Evolutionary conservation across 1,284 basidiomycete genomes (phyloP).

Genomic region (Ceratobasidium sp.): DNA sequence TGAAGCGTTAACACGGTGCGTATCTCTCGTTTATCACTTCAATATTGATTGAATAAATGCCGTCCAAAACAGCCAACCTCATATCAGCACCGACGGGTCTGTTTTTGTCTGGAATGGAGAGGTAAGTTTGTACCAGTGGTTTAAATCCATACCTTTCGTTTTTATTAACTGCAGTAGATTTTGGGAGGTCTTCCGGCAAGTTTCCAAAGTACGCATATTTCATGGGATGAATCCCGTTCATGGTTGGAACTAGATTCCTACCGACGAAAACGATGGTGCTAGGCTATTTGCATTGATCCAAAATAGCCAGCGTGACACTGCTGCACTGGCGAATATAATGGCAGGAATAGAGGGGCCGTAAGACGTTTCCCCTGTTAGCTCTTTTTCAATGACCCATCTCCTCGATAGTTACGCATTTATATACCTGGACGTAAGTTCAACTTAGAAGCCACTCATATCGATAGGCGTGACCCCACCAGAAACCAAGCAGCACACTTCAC

Average conservation of each 20-base stretch:
- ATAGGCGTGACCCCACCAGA: constrained; percentile 58
- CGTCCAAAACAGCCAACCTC: constrained; percentile 72
- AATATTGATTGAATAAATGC: neutral
- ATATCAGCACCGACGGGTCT: constrained; percentile 66
- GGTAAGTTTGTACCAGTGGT: constrained; percentile 61
- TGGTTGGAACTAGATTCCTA: constrained; percentile 30
- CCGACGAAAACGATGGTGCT: constrained; percentile 84
- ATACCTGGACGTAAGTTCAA: constrained; percentile 73
- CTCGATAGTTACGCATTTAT: constrained; percentile 82
- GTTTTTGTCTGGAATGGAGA: constrained; percentile 94
- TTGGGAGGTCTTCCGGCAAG: constrained; percentile 81
- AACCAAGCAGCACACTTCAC: constrained; percentile 64
- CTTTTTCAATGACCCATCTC: constrained; percentile 41
- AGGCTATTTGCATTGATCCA: constrained; percentile 72
- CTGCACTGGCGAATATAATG: constrained; percentile 64
- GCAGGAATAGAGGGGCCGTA: constrained; percentile 87
- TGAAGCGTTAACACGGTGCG: constrained; percentile 37
- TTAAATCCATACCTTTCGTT: constrained; percentile 14
- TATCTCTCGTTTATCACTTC: neutral
- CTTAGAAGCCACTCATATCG: constrained; percentile 1
- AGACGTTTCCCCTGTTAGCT: constrained; percentile 58
- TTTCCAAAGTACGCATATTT: constrained; percentile 35
- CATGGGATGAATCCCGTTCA: too few species aligned
- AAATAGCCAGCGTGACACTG: constrained; percentile 58
- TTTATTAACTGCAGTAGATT: constrained; percentile 62